These are phyloP conservation scores for Allantophomopsis cytisporea DNA, from an alignment of 2,329 filamentous ascomycete species.

Conservation along the genomic window DNA sequence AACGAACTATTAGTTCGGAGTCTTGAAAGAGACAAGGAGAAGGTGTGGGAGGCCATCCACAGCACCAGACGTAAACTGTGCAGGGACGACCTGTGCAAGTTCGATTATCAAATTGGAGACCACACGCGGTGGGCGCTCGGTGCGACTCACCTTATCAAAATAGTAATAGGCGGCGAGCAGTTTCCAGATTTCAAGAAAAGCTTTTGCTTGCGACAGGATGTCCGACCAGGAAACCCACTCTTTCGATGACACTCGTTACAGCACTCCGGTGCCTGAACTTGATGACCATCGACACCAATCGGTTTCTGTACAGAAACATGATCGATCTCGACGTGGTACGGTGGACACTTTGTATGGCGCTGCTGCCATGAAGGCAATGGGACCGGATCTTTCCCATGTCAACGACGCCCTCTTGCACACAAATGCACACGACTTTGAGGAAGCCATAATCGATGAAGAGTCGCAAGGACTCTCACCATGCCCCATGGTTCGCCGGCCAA, in stretches of 20 bases:
- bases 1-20: no score
- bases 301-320: conserved; percentile 42
- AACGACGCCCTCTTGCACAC: conserved; percentile 24
- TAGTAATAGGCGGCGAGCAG: background rate
- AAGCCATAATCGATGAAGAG: conserved; percentile 71
- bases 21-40: conserved; percentile 2
- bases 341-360: conserved; percentile 55
- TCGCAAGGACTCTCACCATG: conserved; percentile 31
- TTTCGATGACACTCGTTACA: conserved; percentile 48
- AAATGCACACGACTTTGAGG: conserved; percentile 71
- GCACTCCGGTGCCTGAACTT: conserved; percentile 64
- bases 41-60: background rate
- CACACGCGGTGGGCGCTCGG: conserved; percentile 35
- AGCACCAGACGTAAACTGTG: conserved; percentile 8
- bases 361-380: conserved; percentile 13
- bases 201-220: conserved; percentile 38
- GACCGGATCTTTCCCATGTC: conserved; percentile 24
- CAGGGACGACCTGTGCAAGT: conserved; percentile 20
- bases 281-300: conserved; percentile 74
- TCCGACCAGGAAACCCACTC: conserved; percentile 47
- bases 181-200: background rate
- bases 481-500: conserved; percentile 28
- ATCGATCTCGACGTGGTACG: conserved; percentile 55
- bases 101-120: conserved; percentile 33
- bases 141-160: conserved; percentile 29